A percentile compares a stretch with the other conserved stretches of the same genome.
Evolutionary conservation across 768 basidiomycete genomes (phyloP).

Genomic region (Porphyrellus cyaneotinctus): DNA sequence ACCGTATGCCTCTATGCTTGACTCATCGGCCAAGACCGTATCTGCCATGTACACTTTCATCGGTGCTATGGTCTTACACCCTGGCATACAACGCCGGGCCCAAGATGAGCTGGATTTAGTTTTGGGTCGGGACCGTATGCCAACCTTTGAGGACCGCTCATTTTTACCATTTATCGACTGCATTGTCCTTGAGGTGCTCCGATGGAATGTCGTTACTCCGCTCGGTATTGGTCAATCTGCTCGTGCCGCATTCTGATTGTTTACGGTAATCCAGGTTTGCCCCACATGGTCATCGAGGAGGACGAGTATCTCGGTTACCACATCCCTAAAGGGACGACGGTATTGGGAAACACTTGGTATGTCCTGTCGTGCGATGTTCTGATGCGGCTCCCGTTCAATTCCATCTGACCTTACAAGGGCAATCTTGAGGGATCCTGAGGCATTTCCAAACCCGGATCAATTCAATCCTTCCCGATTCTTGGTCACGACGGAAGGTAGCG

Average conservation of each 20-base stretch:
- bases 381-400: neutral
- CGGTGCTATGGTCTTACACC: conserved; percentile 11
- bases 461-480: conserved; percentile 23
- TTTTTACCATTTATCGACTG: conserved; percentile 14
- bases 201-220: conserved; percentile 12
- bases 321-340: neutral
- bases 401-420: conserved; percentile 8
- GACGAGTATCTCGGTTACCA: conserved; percentile 25
- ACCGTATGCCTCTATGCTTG: neutral
- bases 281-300: conserved; percentile 33
- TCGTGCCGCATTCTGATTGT: neutral
- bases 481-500: neutral
- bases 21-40: conserved; percentile 1
- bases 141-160: conserved; percentile 12
- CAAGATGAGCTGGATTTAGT: conserved; percentile 12
- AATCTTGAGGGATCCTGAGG: conserved; percentile 17
- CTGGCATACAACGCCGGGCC: conserved; percentile 12
- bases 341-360: neutral
- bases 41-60: conserved; percentile 8
- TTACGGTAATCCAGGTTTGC: conserved; percentile 26
- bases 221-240: neutral
- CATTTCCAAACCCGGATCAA: conserved; percentile 18
- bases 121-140: conserved; percentile 7
- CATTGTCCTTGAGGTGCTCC: conserved; percentile 10
- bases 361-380: conserved; percentile 6